These are phyloP conservation scores for Aphanomyces cochlioides DNA, from an alignment of 352 stramenopile species.

Conservation along the genomic window DNA sequence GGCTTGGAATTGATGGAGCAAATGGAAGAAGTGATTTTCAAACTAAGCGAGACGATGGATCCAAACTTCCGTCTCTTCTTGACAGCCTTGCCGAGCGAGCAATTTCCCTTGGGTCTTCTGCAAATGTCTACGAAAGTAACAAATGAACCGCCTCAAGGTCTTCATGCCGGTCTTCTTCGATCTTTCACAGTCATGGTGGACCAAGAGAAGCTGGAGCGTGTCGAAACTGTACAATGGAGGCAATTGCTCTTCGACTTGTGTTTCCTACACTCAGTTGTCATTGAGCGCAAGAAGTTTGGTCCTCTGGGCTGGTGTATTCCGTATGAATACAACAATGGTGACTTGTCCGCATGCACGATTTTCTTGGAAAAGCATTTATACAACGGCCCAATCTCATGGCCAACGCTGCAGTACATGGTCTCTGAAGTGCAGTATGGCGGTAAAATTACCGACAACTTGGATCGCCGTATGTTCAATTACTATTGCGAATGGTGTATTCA, in stretches of 20 bases:
- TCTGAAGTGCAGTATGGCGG: slow-evolving; percentile 97
- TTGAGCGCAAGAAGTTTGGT: slow-evolving; percentile 98
- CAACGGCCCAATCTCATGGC: slow-evolving; percentile 97
- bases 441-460: slow-evolving; percentile 99
- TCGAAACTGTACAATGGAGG: slow-evolving; percentile 95
- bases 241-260: slow-evolving; percentile 96
- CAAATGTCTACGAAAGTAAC: slow-evolving; percentile 99
- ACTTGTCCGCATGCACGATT: slow-evolving; percentile 96
- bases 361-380: slow-evolving; percentile 99
- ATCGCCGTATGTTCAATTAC: slow-evolving; percentile 96
- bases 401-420: slow-evolving; percentile 99
- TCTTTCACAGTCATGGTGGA: slow-evolving; percentile 99
- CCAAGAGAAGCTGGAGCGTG: slow-evolving; percentile 96
- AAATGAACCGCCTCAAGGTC: slow-evolving; percentile 95
- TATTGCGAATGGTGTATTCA: slow-evolving; percentile 97
- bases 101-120: slow-evolving; percentile 96
- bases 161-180: slow-evolving; percentile 92
- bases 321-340: slow-evolving; percentile 99
- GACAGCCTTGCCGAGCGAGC: slow-evolving; percentile 93
- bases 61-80: slow-evolving; percentile 96
- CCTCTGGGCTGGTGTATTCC: slow-evolving; percentile 97
- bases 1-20: slow-evolving; percentile 97
- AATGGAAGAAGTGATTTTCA: slow-evolving; percentile 97
- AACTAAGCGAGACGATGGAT: slow-evolving; percentile 94
- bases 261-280: slow-evolving; percentile 97